A percentile compares a stretch with the other conserved stretches of the same genome.
These are phyloP conservation scores for Globisporangium cylindrosporum DNA, from an alignment of 352 stramenopile species.

Conservation along the genomic window DNA sequence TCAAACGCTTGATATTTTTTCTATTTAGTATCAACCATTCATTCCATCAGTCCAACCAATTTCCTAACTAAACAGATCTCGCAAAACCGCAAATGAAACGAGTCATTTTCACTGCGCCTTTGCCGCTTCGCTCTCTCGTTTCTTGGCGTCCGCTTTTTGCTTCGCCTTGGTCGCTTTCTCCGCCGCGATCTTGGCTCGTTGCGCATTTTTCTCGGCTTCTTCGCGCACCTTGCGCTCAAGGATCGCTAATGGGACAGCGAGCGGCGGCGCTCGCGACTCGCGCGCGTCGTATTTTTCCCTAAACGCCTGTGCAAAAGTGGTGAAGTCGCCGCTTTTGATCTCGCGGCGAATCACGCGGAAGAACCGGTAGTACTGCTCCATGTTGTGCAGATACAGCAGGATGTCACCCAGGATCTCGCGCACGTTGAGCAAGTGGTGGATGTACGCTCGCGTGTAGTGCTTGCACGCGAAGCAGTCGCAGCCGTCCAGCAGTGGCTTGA, in stretches of 20 bases:
- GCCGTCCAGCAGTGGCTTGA: slow-evolving; percentile 48
- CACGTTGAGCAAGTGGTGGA: slow-evolving; percentile 92
- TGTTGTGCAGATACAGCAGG: slow-evolving; percentile 87
- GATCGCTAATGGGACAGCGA: slow-evolving; percentile 51
- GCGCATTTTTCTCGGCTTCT: slow-evolving; percentile 39
- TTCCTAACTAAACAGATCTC: neutral
- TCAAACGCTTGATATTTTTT: neutral
- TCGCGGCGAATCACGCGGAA: slow-evolving; percentile 55
- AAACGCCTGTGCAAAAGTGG: slow-evolving; percentile 42
- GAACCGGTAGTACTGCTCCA: slow-evolving; percentile 76
- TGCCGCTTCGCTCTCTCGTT: neutral
- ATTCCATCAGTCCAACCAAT: neutral
- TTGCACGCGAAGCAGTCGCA: slow-evolving; percentile 77
- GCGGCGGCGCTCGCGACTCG: slow-evolving; percentile 35
- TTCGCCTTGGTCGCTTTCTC: slow-evolving; percentile 24
- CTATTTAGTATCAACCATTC: slow-evolving; percentile 4
- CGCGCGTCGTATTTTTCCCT: slow-evolving; percentile 42
- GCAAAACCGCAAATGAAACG: neutral
- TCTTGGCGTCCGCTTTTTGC: slow-evolving; percentile 2
- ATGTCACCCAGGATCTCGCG: slow-evolving; percentile 92
- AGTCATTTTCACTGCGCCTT: neutral
- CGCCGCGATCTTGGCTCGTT: slow-evolving; percentile 21
- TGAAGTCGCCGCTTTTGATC: slow-evolving; percentile 44
- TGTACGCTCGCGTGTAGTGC: slow-evolving; percentile 83
- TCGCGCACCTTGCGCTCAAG: slow-evolving; percentile 54